These are phyloP conservation scores for Helotiales sp. DNA, from an alignment of 2,329 filamentous ascomycete species.

Conservation along the genomic window DNA sequence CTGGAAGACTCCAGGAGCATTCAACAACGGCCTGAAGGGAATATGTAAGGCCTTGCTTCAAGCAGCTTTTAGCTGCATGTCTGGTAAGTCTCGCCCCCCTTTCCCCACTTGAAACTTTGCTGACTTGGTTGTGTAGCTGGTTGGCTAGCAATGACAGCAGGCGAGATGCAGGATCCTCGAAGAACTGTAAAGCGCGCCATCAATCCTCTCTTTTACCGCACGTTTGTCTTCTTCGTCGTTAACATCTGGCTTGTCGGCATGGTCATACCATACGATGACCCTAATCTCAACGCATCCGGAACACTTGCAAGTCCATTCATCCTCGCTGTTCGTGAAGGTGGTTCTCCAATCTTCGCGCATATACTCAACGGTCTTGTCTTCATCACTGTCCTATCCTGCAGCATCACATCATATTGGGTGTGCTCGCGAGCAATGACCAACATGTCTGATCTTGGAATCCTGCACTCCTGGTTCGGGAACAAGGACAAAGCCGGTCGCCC, in stretches of 20 bases:
- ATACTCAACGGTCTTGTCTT: conserved; percentile 52
- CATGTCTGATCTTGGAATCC: conserved; percentile 49
- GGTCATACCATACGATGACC: conserved; percentile 37
- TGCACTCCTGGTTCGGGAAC: conserved; percentile 53
- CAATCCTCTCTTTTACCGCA: conserved; percentile 45
- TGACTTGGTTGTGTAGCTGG: conserved; percentile 42
- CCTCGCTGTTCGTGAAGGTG: conserved; percentile 49
- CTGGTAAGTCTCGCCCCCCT: conserved; percentile 41
- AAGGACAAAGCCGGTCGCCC: conserved; percentile 60
- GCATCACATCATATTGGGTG: conserved; percentile 49
- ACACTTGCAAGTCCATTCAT: conserved; percentile 43
- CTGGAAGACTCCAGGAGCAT: conserved; percentile 57
- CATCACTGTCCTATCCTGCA: conserved; percentile 49
- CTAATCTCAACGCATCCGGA: conserved; percentile 22
- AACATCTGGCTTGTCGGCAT: conserved; percentile 43
- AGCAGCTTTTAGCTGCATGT: conserved; percentile 57
- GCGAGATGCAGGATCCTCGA: conserved; percentile 54
- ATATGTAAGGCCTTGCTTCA: conserved; percentile 63
- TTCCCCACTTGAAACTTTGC: not conserved
- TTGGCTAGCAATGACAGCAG: conserved; percentile 57
- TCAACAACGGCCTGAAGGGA: conserved; percentile 59
- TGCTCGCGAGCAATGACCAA: conserved; percentile 51
- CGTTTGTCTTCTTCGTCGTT: conserved; percentile 43
- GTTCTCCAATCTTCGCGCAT: conserved; percentile 47
- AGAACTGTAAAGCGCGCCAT: conserved; percentile 43